Base-by-base conservation (phyloP, 2,329 filamentous ascomycete species). In the Parascedosporium putredinis region DNA sequence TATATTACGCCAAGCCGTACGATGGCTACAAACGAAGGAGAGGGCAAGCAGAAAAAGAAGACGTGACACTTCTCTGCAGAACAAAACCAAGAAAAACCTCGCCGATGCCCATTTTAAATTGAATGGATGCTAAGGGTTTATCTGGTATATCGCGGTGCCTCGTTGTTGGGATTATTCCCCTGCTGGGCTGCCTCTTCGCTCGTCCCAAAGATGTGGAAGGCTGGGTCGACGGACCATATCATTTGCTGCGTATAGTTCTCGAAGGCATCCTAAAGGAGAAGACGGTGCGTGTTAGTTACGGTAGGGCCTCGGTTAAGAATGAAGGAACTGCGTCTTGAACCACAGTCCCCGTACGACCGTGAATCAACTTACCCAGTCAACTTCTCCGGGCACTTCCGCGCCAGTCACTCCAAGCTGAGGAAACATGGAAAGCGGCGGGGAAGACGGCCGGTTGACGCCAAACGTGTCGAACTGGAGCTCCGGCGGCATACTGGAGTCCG, bases 341-440 rank as follows among this genome's bases (percentile, higher is more conserved):
- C n/a, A n/a, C n/a, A n/a, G n/a, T n/a, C n/a, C n/a, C n/a, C n/a
- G n/a, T n/a, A n/a, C n/a, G n/a, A n/a, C n/a, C n/a, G n/a, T n/a
- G n/a, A n/a, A n/a, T n/a, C n/a, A n/a, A 58, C 75, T 61, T 68
- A 79, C 77, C 77, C 77, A 81, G 62, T 81, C 76, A 58, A 81
- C 76, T 45, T 73, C 77, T 40, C 67, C 62, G 29, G 68, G 65
- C 46, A 79, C 64, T 33, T 75, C 73, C 58, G 73, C 54, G 7
- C 58, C 58, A 25, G 55, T 50, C 9, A 55, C 60, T 10, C 47
- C 47, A 31, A 49, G 36, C 47, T 49, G 47, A 9, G 47, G 34
- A n/a, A 49, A 49, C 24, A 49, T 31, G 22, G 47, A 49, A 7
- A 49, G n/a, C 1, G 38, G 38, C 12, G 47, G 47, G 2, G 47